Base-by-base conservation (phyloP, 2,329 filamentous ascomycete species). In the Sphaceloma murrayae region DNA sequence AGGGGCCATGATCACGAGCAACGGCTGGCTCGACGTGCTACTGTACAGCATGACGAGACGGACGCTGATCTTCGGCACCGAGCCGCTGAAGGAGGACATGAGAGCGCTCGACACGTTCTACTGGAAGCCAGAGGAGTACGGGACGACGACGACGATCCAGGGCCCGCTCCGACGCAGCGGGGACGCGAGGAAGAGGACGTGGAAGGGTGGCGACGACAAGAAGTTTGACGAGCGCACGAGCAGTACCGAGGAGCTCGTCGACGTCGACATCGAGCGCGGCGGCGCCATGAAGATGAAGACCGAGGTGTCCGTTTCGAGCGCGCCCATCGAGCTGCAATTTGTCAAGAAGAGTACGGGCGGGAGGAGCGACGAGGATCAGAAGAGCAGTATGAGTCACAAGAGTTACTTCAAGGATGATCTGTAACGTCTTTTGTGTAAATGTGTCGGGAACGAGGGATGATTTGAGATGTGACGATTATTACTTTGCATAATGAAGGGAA, bases 1-100 rank as follows among this genome's bases (percentile, higher is more conserved):
- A 0, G 74, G 71, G 24, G 68, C 70, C 6, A 65, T 77, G 57
- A 76, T 77, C 48, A 73, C 72, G 1, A 69, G 66, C 21, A 75
- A 73, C 48, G 74, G 74, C 13, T 68, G 73, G 58, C 66, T 76
- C 13, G 73, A 77, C 53, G 73, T 75, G 6, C 53, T 74, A 2
- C 62, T 77, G 4, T 77, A 76, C 59, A 69, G 69, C 1, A 56
- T 74, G 9, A 77, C 73, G 2, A 68, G 73, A 9, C 66, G 67
- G 36, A 69, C 70, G 34, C 63, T 75, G 50, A 63, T 76, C 33
- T 65, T 74, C 53, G 67, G 69, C 47, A 67, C 70, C 40, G 68
- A 71, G 47, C 63, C 59, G 10, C 62, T 52, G 53, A 60, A 48
- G 51, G 54, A 52, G 38, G 46, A 53, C 21, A 38, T 47, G 10